Conservation (phyloP, 306 rosid genomes). For the Echinosophora koreensis region DNA sequence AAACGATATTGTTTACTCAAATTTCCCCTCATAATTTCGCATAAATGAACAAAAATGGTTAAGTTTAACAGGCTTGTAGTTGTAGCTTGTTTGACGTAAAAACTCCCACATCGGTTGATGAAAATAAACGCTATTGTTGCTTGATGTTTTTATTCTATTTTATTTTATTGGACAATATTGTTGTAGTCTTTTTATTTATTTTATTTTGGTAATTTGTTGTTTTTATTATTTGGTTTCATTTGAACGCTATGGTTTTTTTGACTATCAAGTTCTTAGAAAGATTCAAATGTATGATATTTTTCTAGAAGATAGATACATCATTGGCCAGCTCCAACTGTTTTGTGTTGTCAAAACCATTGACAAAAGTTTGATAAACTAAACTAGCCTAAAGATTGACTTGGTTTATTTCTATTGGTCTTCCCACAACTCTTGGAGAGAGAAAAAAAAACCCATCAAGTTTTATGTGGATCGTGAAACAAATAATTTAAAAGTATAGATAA, state of each 20-base stretch:
- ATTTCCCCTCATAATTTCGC: not conserved
- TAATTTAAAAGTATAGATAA: not conserved
- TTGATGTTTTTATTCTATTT: not conserved
- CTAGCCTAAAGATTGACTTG: constrained; percentile 1
- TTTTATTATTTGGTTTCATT: not conserved
- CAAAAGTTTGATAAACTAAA: not conserved
- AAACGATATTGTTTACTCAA: not conserved
- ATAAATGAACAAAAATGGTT: not conserved
- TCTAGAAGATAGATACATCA: constrained; percentile 37
- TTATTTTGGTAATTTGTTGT: too few relatives aligned
- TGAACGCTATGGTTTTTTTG: not conserved
- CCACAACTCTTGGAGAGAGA: not conserved
- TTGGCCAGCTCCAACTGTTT: not conserved
- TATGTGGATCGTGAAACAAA: not conserved
- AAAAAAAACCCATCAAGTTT: not conserved
- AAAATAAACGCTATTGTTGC: not conserved
- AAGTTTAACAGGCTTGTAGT: not conserved
- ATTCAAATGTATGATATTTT: not conserved
- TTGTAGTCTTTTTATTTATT: not conserved
- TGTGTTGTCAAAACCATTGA: constrained; percentile 23
- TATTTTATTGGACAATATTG: not conserved
- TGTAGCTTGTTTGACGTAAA: constrained; percentile 4
- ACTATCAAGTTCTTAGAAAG: too few relatives aligned
- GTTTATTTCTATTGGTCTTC: not conserved
- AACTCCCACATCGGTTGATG: not conserved